Base-by-base conservation (phyloP, 2,329 filamentous ascomycete genomes). In the Chaetomium sp. region DNA sequence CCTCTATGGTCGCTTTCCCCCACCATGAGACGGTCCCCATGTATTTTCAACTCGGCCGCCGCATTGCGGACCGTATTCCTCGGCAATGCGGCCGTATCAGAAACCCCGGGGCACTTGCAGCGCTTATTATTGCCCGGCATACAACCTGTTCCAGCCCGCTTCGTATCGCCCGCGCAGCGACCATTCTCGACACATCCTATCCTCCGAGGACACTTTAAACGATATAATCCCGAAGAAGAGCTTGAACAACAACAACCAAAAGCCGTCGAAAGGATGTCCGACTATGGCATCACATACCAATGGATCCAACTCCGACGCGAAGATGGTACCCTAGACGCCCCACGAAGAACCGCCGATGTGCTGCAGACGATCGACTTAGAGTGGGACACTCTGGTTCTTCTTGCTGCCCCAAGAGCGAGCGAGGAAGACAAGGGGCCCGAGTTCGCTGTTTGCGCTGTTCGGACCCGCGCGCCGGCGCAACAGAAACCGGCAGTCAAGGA, bases 401-500 rank as follows among this genome's bases (percentile, higher is more conserved):
- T 64, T 32, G 54, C 52, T 6, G 19, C 8, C 4, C 59, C 41
- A 32, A 40, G 36, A 41, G 10, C 14, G 37, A 49, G 44, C 36
- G 44, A 11, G 11, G 1, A 6, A 27, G 36, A 40, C 37, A 63
- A 69, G 36, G 56, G 66, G 12, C 48, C 57, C 4, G 60, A 62
- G 49, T 73, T 66, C 53, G 84, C 89, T 1, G 77, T 91, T 37
- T 95, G 89, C 77, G 19, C 19, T 27, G 19, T 27, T 27, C 19
- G 19, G 19, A 27, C 19, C 19, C 19, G 19, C 19, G 19, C 19
- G 19, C 19, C 19, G 19, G 19, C 86, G 84, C 63, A 75, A 95
- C 46, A 68, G 89, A 35, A 77, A 83, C 68, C 85, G 84, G 63
- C 69, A 71, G 46, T 79, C 74, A 74, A 71, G 61, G 73, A 74